Evolutionary conservation across 306 rosid species (phyloP).

Genomic region (Glycine latifolia): DNA sequence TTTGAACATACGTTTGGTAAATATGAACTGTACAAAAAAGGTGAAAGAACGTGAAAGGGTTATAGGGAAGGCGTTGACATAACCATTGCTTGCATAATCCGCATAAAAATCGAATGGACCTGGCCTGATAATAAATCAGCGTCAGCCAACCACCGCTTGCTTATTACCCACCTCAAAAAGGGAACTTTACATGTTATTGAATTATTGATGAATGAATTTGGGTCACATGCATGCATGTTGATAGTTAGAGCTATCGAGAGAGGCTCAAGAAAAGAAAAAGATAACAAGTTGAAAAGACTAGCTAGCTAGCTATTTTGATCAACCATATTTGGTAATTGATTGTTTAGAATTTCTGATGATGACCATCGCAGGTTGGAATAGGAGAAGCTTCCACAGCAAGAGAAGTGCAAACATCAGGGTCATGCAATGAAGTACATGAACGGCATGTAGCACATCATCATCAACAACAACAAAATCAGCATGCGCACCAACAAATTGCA

Average conservation of each 20-base stretch:
- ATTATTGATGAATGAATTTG: conserved; percentile 1
- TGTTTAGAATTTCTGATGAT: conserved; percentile 13
- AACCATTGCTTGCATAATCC: conserved; percentile 63
- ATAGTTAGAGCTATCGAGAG: not conserved
- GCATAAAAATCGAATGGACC: conserved; percentile 52
- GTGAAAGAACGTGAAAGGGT: conserved; percentile 9
- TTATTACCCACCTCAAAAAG: conserved; percentile 46
- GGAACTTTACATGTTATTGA: conserved; percentile 6
- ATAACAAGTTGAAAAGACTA: conserved; percentile 45
- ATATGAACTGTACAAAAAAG: too few relatives aligned
- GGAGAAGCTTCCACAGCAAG: conserved; percentile 75
- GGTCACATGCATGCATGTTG: conserved; percentile 1
- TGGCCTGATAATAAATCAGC: conserved; percentile 50
- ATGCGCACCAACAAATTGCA: conserved; percentile 59
- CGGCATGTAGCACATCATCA: conserved; percentile 49
- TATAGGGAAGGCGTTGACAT: conserved; percentile 40
- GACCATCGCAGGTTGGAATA: conserved; percentile 72
- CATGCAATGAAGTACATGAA: conserved; percentile 65
- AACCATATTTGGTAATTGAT: not conserved
- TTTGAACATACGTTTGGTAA: too few relatives aligned
- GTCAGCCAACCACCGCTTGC: conserved; percentile 53
- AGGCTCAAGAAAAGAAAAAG: not conserved
- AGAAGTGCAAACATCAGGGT: conserved; percentile 59
- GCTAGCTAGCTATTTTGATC: conserved; percentile 27
- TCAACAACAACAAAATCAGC: conserved; percentile 55